These are phyloP conservation scores for Pisolithus orientalis DNA, from an alignment of 768 basidiomycete genomes.

Conservation along the genomic window DNA sequence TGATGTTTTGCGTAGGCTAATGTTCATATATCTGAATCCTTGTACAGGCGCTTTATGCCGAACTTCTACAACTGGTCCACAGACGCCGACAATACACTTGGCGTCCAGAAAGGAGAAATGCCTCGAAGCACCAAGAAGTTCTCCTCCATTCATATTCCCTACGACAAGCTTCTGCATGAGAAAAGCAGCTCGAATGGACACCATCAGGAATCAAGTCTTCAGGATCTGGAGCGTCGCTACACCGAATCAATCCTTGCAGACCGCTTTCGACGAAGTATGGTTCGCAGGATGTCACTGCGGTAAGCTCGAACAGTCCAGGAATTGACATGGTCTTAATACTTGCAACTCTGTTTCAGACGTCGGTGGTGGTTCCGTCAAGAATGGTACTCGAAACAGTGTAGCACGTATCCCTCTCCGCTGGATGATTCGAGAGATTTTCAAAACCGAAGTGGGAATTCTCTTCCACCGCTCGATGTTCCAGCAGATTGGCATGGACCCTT, in stretches of 20 bases:
- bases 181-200: no score
- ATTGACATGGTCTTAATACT: neutral
- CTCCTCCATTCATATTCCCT: no score
- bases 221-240: constrained; percentile 36
- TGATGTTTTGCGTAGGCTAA: no score
- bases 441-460: constrained; percentile 48
- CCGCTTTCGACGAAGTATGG: constrained; percentile 75
- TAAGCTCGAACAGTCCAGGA: constrained; percentile 19
- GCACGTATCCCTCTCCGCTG: constrained; percentile 71
- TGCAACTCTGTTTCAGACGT: neutral
- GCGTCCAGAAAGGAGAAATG: constrained; percentile 47
- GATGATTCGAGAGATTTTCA: constrained; percentile 69
- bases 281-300: constrained; percentile 72
- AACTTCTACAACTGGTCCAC: constrained; percentile 36
- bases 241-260: constrained; percentile 31
- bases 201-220: neutral
- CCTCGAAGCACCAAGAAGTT: constrained; percentile 28
- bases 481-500: constrained; percentile 34
- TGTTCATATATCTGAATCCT: neutral
- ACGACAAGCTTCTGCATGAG: no score
- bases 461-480: constrained; percentile 44
- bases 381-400: constrained; percentile 50
- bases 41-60: constrained; percentile 25
- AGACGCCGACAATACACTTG: constrained; percentile 33
- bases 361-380: constrained; percentile 63